phyloP scores from a whole-genome alignment of 495 filamentous ascomycete genomes.

The Xylaria telfairii region DNA sequence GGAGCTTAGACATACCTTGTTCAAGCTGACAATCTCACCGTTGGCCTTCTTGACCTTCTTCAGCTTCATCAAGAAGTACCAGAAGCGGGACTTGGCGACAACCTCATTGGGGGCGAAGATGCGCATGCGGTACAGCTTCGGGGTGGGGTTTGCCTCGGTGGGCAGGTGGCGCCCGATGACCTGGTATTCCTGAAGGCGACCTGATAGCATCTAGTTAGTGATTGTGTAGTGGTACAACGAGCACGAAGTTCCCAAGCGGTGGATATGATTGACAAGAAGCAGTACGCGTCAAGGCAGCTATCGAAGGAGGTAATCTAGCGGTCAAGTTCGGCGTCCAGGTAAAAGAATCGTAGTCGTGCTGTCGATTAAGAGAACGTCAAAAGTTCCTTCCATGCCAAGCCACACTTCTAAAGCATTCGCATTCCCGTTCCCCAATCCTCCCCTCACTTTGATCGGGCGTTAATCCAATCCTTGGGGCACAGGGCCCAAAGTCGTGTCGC shows the following conservation, averaged over 20 bases:
- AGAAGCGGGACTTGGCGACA: slow-evolving; percentile 98
- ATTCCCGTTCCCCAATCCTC: neutral
- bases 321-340: neutral
- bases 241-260: neutral
- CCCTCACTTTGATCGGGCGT: neutral
- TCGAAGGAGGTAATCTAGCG: neutral
- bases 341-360: slow-evolving; percentile 2
- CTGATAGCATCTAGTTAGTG: slow-evolving; percentile 54
- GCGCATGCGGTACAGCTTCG: slow-evolving; percentile 99
- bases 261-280: neutral
- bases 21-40: slow-evolving; percentile 97
- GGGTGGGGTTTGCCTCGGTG: slow-evolving; percentile 90
- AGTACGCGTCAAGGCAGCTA: neutral
- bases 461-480: neutral
- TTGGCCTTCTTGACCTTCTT: slow-evolving; percentile 99
- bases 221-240: neutral
- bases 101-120: slow-evolving; percentile 98
- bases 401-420: too few species aligned
- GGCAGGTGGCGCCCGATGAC: slow-evolving; percentile 99
- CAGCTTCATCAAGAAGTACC: slow-evolving; percentile 99
- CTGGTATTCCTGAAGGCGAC: slow-evolving; percentile 99
- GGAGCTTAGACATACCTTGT: slow-evolving; percentile 71
- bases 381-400: neutral
- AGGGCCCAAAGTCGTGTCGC: neutral
- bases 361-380: neutral